Base-by-base conservation (phyloP, 2,329 filamentous ascomycete species). In the Fusarium lateritium region DNA sequence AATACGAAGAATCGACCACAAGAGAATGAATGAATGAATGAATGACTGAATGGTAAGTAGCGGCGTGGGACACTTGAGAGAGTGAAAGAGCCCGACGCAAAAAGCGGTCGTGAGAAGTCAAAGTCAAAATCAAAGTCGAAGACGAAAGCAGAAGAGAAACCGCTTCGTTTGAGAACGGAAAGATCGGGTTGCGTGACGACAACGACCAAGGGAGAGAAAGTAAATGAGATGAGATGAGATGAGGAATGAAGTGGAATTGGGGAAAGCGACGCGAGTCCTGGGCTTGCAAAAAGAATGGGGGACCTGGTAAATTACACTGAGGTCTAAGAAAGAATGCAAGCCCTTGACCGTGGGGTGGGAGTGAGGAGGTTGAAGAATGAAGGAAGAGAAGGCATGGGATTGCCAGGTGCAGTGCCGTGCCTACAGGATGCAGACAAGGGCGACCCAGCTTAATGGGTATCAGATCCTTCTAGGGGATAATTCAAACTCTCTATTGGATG, bases 221-320 rank as follows among this genome's bases (percentile, higher is more conserved):
- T 34, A 67, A 69, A 67, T 67, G 52, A 69, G 24, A 70, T 70
- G 56, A 69, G 49, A 67, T 67, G 61, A 62, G 33, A 66, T 51
- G 50, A 63, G 40, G 38, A 31, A 24, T 56, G 55, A 52, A 56
- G 24, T 24, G 24, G 24, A 24, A 24, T 24, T 24, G 24, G 24
- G 24, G 24, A 24, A 24, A 24, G 7, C 24, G 24, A 24, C 24
- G 24, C 24, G 24, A 24, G 24, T 24, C 24, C 24, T 24, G 31
- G 56, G 36, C 42, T 43, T n/a, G 42, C 44, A 43, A 43, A 70
- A 62, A 46, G 45, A 65, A 67, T 45, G 53, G 63, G 66, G 67
- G 62, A 45, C 66, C 61, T 38, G 53, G 63, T 70, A 69, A 65
- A 70, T 70, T 70, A 47, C 53, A 56, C 46, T 45, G 58, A 68